A percentile compares a stretch with the other conserved stretches of the same genome.
Conservation (phyloP, 106 monocot genomes). For the Xerophyta viscosa region DNA sequence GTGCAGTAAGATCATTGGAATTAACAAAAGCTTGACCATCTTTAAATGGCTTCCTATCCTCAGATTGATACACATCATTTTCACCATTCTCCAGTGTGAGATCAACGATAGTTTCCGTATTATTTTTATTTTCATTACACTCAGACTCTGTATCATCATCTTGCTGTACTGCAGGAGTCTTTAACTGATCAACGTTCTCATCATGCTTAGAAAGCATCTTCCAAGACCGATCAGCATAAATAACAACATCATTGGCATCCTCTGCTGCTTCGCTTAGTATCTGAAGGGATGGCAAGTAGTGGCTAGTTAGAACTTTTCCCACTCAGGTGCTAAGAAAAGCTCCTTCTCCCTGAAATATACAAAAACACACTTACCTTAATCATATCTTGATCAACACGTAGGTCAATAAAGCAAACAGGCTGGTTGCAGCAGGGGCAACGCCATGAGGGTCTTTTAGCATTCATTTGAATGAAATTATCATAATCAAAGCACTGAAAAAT, state of each 20-base stretch:
- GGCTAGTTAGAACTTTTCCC: background rate
- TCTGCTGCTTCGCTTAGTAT: constrained; percentile 42
- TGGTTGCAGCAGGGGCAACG: constrained; percentile 90
- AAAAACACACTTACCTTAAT: constrained; percentile 37
- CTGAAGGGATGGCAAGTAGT: constrained; percentile 10
- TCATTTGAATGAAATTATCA: constrained; percentile 89
- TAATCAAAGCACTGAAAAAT: constrained; percentile 86
- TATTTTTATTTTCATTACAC: constrained; percentile 1
- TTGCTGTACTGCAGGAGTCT: constrained; percentile 1
- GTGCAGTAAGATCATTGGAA: constrained; percentile 10
- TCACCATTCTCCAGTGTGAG: constrained; percentile 30
- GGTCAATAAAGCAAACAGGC: constrained; percentile 51
- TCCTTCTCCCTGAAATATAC: background rate
- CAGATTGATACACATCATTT: constrained; percentile 14
- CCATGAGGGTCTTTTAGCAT: constrained; percentile 80
- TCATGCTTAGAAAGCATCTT: constrained; percentile 17
- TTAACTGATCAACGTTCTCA: constrained; percentile 10
- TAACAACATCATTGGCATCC: constrained; percentile 34
- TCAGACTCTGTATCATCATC: constrained; percentile 15
- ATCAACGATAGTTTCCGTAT: constrained; percentile 26
- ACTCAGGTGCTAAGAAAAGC: background rate
- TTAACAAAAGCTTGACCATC: constrained; percentile 4
- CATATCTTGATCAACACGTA: constrained; percentile 80
- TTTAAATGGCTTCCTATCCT: constrained; percentile 49
- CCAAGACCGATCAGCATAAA: constrained; percentile 56